phyloP scores from a whole-genome alignment of 805 yeast genomes.

The Debaryomyces prosopidis region DNA sequence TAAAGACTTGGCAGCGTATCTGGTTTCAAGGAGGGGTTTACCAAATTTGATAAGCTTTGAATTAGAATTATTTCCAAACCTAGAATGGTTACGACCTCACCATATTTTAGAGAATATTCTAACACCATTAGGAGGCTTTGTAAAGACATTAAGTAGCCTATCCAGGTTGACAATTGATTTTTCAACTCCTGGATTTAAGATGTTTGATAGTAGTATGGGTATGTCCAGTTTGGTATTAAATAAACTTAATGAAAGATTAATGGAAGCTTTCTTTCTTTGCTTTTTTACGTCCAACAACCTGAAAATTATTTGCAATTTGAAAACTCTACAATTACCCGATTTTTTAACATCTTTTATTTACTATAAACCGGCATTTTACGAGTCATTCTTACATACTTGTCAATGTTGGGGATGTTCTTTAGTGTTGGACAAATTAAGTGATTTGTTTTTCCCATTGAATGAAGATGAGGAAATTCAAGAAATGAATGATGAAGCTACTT shows the following conservation, averaged over 20 bases:
- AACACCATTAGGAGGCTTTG: conserved; percentile 31
- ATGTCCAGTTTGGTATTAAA: conserved; percentile 30
- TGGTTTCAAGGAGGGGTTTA: conserved; percentile 22
- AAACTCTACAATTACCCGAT: conserved; percentile 31
- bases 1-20: conserved; percentile 22
- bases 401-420: conserved; percentile 35
- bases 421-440: conserved; percentile 22
- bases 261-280: conserved; percentile 36
- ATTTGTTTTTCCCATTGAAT: conserved; percentile 20
- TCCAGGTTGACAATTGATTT: conserved; percentile 29
- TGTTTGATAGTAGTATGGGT: conserved; percentile 32
- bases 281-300: conserved; percentile 15
- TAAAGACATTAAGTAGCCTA: conserved; percentile 24
- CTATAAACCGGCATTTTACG: conserved; percentile 36
- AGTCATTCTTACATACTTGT: conserved; percentile 36
- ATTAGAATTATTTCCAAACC: conserved; percentile 30
- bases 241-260: conserved; percentile 31
- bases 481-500: conserved; percentile 26
- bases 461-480: conserved; percentile 16
- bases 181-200: conserved; percentile 37
- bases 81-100: conserved; percentile 37
- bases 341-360: conserved; percentile 37
- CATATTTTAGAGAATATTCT: conserved; percentile 29
- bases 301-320: conserved; percentile 14
- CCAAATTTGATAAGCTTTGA: conserved; percentile 31